phyloP scores from a whole-genome alignment of 345 rosid genomes.

The Corchorus capsularis region DNA sequence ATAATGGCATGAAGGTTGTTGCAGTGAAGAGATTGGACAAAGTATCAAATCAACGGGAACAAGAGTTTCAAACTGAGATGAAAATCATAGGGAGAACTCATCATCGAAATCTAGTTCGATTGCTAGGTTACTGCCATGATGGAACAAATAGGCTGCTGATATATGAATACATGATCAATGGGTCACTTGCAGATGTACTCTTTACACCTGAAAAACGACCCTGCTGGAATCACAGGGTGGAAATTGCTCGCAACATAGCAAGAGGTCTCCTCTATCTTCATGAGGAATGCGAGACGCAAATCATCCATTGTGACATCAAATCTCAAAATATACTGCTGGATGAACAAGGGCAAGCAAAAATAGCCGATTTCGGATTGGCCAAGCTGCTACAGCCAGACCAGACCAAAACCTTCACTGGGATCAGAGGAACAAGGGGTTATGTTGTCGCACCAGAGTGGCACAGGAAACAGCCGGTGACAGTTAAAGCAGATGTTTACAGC shows the following conservation, averaged over 20 bases:
- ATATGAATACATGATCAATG: constrained; percentile 33
- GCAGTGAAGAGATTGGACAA: constrained; percentile 33
- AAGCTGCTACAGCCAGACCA: constrained; percentile 27
- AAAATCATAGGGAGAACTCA: constrained; percentile 26
- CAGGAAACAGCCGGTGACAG: constrained; percentile 3
- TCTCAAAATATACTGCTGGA: constrained; percentile 27
- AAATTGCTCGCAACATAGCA: constrained; percentile 14
- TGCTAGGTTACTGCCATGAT: constrained; percentile 35
- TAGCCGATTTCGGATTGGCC: constrained; percentile 32
- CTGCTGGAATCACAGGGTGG: constrained; percentile 19
- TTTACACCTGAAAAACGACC: background rate
- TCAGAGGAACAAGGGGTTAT: constrained; percentile 41
- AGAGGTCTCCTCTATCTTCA: no score
- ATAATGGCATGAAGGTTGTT: background rate
- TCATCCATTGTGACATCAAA: constrained; percentile 31
- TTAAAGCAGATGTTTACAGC: constrained; percentile 28
- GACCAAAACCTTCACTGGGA: constrained; percentile 20
- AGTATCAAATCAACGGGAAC: constrained; percentile 20
- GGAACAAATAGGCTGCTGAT: constrained; percentile 17
- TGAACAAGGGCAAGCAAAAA: constrained; percentile 16
- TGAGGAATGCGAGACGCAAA: constrained; percentile 15
- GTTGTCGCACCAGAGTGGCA: constrained; percentile 36
- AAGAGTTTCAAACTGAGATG: constrained; percentile 25
- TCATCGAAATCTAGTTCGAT: constrained; percentile 28
- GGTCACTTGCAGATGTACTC: constrained; percentile 26